Conservation (phyloP, 164 flowering plant species). For the Annona squamosa region DNA sequence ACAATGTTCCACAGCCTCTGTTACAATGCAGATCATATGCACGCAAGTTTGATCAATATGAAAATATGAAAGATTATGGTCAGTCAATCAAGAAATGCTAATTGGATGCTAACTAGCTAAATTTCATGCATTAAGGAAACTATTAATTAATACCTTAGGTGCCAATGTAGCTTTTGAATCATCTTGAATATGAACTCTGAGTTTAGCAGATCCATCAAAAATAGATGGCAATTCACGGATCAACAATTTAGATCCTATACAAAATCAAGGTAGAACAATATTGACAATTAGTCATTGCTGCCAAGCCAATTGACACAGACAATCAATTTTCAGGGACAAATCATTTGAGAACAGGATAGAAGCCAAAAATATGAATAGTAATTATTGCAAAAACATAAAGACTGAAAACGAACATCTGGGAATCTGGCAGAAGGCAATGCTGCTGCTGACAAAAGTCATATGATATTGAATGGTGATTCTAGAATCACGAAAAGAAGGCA, state of each 20-base stretch:
- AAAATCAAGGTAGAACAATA: background rate
- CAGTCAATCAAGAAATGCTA: background rate
- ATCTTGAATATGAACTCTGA: constrained; percentile 73
- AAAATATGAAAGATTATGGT: background rate
- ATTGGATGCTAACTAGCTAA: background rate
- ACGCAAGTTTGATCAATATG: background rate
- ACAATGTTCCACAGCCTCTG: background rate
- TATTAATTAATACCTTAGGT: constrained; percentile 54
- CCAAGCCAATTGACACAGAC: constrained; percentile 1
- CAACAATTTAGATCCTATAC: constrained; percentile 71
- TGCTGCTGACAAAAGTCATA: no score
- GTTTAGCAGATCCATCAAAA: constrained; percentile 78
- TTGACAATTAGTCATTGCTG: background rate
- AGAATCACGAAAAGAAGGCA: no score
- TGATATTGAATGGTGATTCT: no score
- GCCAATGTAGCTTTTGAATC: constrained; percentile 82
- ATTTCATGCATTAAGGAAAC: background rate
- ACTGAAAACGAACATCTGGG: background rate
- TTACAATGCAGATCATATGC: background rate
- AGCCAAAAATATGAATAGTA: background rate
- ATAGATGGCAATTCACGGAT: constrained; percentile 73
- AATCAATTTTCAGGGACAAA: background rate
- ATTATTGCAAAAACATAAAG: background rate
- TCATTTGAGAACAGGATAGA: background rate
- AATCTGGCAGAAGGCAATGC: background rate